These are phyloP conservation scores for Herpetomonas samuelpessoai DNA, from an alignment of 208 protist species.

Conservation along the genomic window DNA sequence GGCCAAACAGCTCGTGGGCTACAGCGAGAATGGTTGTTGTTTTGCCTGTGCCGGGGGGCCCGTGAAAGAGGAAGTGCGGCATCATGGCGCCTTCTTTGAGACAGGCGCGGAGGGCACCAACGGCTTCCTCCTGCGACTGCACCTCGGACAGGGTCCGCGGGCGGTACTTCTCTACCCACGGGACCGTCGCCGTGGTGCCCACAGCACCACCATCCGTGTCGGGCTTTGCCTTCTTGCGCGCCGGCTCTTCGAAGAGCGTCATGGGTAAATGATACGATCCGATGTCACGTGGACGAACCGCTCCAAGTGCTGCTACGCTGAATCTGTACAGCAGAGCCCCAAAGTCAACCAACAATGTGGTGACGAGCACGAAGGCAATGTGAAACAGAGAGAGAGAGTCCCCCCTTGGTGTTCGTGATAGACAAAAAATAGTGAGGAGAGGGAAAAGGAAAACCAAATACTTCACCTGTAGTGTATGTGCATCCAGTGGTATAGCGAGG, in stretches of 20 bases:
- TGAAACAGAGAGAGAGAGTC: too few species aligned
- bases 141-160: slow-evolving; percentile 94
- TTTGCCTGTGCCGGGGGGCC: slow-evolving; percentile 98
- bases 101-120: slow-evolving; percentile 89
- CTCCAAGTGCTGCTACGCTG: too few species aligned
- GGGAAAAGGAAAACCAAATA: too few species aligned
- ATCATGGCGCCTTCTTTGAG: slow-evolving; percentile 89
- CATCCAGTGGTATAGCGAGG: too few species aligned
- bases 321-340: too few species aligned
- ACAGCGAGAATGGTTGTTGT: slow-evolving; percentile 98
- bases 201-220: slow-evolving; percentile 14
- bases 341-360: too few species aligned
- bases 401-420: too few species aligned
- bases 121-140: slow-evolving; percentile 95
- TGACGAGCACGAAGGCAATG: too few species aligned
- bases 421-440: too few species aligned
- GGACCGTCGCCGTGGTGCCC: slow-evolving; percentile 23
- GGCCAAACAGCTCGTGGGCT: slow-evolving; percentile 97
- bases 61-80: slow-evolving; percentile 99
- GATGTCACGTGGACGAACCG: too few species aligned
- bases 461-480: too few species aligned
- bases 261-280: too few species aligned
- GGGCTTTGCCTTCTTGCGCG: slow-evolving; percentile 19
- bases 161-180: slow-evolving; percentile 94
- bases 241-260: slow-evolving; percentile 13